Conservation (phyloP, 108 stramenopile species). For the Mayamaea pseudoterrestris region DNA sequence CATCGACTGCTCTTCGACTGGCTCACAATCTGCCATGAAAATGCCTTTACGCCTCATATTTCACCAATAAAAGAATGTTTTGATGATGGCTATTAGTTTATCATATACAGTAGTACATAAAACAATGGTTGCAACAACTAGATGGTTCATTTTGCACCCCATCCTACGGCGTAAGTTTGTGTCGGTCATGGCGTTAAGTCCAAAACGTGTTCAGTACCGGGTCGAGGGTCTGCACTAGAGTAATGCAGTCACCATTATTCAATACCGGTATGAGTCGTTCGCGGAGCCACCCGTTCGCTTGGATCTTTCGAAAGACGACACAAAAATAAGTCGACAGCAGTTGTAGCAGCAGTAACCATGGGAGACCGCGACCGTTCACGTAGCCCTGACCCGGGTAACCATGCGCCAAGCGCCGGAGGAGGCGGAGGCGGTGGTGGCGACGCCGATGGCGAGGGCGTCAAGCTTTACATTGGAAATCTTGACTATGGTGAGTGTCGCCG, state of each 20-base stretch:
- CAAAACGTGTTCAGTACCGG: background rate
- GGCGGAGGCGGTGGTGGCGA: slow-evolving; percentile 11
- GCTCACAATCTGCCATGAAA: too few relatives aligned
- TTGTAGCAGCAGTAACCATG: slow-evolving; percentile 12
- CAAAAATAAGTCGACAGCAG: background rate
- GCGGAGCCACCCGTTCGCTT: background rate
- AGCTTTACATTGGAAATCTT: slow-evolving; percentile 85
- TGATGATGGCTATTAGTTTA: too few relatives aligned
- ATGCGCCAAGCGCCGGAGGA: slow-evolving; percentile 3
- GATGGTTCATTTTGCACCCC: too few relatives aligned
- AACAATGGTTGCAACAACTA: too few relatives aligned
- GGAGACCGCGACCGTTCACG: slow-evolving; percentile 29
- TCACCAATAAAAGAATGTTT: too few relatives aligned
- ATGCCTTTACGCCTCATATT: too few relatives aligned
- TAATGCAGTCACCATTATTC: background rate
- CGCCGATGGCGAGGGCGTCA: slow-evolving; percentile 37
- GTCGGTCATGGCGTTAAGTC: too few relatives aligned
- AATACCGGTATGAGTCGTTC: background rate
- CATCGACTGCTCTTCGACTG: too few relatives aligned
- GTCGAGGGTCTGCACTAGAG: background rate
- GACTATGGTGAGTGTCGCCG: slow-evolving; percentile 61
- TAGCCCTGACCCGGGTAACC: background rate
- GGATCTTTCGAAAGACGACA: background rate
- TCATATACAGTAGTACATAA: too few relatives aligned
- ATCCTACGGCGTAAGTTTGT: too few relatives aligned